phyloP scores from a whole-genome alignment of 441 rosid genomes.

The Macaranga tanarius region DNA sequence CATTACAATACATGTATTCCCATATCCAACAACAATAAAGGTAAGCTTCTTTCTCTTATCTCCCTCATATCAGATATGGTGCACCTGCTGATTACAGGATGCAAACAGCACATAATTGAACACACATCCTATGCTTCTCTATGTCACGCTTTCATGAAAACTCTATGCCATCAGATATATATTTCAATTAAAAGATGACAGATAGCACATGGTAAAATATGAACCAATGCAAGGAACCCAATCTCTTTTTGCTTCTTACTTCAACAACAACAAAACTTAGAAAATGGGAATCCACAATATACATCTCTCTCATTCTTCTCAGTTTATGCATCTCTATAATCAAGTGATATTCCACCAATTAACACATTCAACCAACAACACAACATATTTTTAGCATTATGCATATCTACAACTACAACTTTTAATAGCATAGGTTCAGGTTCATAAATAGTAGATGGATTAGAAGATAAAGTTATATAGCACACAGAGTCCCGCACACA shows the following conservation, averaged over 20 bases:
- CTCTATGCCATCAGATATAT: neutral
- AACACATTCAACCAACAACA: neutral
- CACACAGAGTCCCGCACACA: neutral
- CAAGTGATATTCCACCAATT: neutral
- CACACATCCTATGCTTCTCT: neutral
- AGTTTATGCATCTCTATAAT: neutral
- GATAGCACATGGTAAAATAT: neutral
- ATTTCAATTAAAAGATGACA: too few relatives aligned
- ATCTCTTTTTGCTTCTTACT: neutral
- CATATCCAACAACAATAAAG: too few relatives aligned
- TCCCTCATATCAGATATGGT: too few relatives aligned
- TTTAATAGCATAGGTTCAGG: too few relatives aligned
- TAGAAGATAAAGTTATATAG: neutral
- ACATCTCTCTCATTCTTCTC: neutral
- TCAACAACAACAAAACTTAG: neutral
- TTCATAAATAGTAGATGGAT: neutral
- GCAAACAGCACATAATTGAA: neutral
- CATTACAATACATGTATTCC: neutral
- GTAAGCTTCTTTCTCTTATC: too few relatives aligned
- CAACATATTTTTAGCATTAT: neutral
- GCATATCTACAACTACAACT: neutral
- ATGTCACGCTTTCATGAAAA: neutral
- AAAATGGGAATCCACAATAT: neutral
- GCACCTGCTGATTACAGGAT: neutral
- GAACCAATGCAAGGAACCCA: too few relatives aligned